Percentiles rank a stretch among this genome's conserved stretches.
Conservation (phyloP, 2,329 filamentous ascomycete species). For the Monosporascus cannonballus region DNA sequence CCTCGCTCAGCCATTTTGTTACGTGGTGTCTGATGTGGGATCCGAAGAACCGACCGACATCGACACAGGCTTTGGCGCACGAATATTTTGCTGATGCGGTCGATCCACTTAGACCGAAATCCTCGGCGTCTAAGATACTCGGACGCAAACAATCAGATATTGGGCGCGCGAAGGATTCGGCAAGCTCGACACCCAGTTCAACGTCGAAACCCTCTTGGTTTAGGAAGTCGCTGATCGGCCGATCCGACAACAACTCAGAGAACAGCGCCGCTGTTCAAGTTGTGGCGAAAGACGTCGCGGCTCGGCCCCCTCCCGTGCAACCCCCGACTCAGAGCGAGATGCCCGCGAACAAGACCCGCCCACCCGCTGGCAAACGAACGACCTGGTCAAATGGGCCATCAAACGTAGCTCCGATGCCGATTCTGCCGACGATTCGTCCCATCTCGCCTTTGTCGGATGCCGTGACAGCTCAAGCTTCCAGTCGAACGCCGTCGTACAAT, state of each 20-base stretch:
- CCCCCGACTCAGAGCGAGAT: conserved; percentile 29
- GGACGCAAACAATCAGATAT: conserved; percentile 88
- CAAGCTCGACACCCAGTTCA: conserved; percentile 51
- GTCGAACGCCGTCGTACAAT: conserved; percentile 49
- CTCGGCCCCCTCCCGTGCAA: conserved; percentile 24
- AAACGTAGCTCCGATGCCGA: conserved; percentile 86
- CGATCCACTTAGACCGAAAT: conserved; percentile 88
- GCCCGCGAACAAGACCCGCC: conserved; percentile 37
- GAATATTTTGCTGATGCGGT: conserved; percentile 92
- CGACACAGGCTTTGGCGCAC: conserved; percentile 86
- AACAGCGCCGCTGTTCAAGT: conserved; percentile 40
- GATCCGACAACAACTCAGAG: conserved; percentile 60
- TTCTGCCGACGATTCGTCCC: conserved; percentile 87
- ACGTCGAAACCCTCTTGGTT: conserved; percentile 90
- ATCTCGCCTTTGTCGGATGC: conserved; percentile 95
- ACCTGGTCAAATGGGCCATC: conserved; percentile 86
- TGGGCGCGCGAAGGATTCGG: conserved; percentile 61
- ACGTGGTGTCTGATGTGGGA: conserved; percentile 99
- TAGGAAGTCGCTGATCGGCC: conserved; percentile 83
- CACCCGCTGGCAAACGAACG: conserved; percentile 69
- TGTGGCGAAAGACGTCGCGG: conserved; percentile 39
- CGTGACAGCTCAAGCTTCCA: conserved; percentile 82
- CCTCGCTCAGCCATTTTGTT: conserved; percentile 82
- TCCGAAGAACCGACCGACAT: conserved; percentile 84
- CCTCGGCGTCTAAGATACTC: conserved; percentile 74